Evolutionary conservation across 352 stramenopile genomes (phyloP).

Genomic region (Achlya hypogyna): DNA sequence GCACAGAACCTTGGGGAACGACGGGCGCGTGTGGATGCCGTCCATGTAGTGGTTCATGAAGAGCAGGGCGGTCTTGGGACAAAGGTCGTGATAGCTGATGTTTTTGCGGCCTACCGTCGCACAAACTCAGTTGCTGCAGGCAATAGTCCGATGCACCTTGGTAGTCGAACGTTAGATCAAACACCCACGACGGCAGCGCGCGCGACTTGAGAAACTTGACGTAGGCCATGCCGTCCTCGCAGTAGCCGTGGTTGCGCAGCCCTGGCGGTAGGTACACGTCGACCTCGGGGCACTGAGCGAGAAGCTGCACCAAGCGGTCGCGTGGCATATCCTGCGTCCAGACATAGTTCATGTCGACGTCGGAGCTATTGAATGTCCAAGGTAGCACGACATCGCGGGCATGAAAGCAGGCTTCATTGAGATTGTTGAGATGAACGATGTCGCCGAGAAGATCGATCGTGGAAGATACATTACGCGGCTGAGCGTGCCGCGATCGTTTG

Average conservation of each 20-base stretch:
- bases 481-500: no score
- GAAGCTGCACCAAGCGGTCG: constrained; percentile 32
- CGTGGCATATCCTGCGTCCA: constrained; percentile 20
- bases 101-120: neutral
- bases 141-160: neutral
- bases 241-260: constrained; percentile 48
- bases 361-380: constrained; percentile 7
- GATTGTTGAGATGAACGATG: constrained; percentile 5
- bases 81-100: constrained; percentile 7
- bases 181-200: constrained; percentile 37
- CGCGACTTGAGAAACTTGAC: constrained; percentile 37
- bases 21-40: neutral
- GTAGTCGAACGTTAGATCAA: constrained; percentile 31
- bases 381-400: constrained; percentile 2
- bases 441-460: neutral
- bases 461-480: no score
- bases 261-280: constrained; percentile 44
- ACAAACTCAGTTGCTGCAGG: neutral
- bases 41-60: constrained; percentile 18
- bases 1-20: neutral
- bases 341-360: neutral
- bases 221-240: constrained; percentile 51
- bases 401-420: constrained; percentile 12
- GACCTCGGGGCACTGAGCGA: constrained; percentile 39
- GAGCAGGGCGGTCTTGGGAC: neutral